Evolutionary conservation across 495 filamentous ascomycete genomes (phyloP).

Genomic region (Podospora fimiseda): DNA sequence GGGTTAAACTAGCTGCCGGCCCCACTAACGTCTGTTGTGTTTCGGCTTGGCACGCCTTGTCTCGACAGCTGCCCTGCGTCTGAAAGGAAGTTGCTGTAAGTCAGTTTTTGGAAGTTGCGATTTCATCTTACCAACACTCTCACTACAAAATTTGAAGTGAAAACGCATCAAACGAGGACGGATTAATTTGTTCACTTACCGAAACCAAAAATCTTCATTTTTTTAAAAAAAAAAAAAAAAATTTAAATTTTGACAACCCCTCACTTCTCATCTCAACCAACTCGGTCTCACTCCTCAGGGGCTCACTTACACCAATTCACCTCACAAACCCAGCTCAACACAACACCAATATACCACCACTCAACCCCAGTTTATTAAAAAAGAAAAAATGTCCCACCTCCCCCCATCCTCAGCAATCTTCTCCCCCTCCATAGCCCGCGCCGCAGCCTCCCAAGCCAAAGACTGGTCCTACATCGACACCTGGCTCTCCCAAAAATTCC

Average conservation of each 20-base stretch:
- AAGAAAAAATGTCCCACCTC: conserved; percentile 49
- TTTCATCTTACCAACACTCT: no score
- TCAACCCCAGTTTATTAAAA: not conserved
- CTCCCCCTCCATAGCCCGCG: conserved; percentile 62
- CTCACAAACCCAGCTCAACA: conserved; percentile 1
- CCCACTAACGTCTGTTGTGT: not conserved
- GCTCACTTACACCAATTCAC: not conserved
- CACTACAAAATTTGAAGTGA: not conserved
- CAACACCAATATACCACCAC: not conserved
- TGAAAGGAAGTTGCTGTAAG: no score
- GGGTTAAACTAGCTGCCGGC: not conserved
- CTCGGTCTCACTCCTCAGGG: not conserved
- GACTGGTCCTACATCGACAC: conserved; percentile 84
- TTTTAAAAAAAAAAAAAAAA: not conserved
- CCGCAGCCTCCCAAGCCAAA: conserved; percentile 58
- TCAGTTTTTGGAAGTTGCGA: no score
- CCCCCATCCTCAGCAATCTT: conserved; percentile 55
- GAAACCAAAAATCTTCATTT: not conserved
- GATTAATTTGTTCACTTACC: not conserved
- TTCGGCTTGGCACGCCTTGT: not conserved
- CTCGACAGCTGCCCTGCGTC: no score
- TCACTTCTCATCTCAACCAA: not conserved
- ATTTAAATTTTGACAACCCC: not conserved
- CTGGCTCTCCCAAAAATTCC: conserved; percentile 68
- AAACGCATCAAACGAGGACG: not conserved